Evolutionary conservation across 1,139 yeast genomes (phyloP), one percentile per base, ranked within the genome.

Genomic region (Pichia sp.): DNA sequence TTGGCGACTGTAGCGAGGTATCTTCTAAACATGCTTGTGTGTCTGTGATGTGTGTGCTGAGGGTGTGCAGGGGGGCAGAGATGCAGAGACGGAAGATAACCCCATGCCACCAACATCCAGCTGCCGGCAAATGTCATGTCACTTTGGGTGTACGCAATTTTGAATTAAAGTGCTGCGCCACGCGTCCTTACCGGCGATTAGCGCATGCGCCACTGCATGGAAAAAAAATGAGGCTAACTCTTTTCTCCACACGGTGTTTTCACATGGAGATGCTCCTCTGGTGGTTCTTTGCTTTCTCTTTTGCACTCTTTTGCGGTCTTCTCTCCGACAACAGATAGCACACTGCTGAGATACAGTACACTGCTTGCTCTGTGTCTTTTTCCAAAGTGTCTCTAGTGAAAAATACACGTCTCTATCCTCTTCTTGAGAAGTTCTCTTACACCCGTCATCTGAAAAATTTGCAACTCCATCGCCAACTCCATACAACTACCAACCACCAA

Each of bases 1-100:
- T 35, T 42, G 1, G 49, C 40, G 1, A 54, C 63, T 0, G 66
- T 64, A 0, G 71, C 65, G 20, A 68, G 46, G 8, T 60, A 50
- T 45, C 72, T 61, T 49, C 51, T 65, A 42, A 62, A 56, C 41
- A 60, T 50, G 11, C 34, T 28, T 14, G 10, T 19, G 7, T 24
- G 10, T 24, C 10, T 24, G 27, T 8, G 17, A 7, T 31, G 7
- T 15, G 4, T 35, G 5, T 8, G 3, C 24, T 14, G 17, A 21
- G 17, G n/a, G 18, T 18, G 9, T 15, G 4, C n/a, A n/a, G n/a
- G n/a, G n/a, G n/a, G n/a, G n/a, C n/a, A n/a, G n/a, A n/a, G n/a
- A n/a, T 5, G 15, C 18, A n/a, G 10, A 15, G 15, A 32, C 15
- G 20, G 2, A 15, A 18, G 12, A 24, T 32, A 32, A 34, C 10